Evolutionary conservation across 164 flowering plant genomes (phyloP).

Genomic region (Tetracentron sinense): DNA sequence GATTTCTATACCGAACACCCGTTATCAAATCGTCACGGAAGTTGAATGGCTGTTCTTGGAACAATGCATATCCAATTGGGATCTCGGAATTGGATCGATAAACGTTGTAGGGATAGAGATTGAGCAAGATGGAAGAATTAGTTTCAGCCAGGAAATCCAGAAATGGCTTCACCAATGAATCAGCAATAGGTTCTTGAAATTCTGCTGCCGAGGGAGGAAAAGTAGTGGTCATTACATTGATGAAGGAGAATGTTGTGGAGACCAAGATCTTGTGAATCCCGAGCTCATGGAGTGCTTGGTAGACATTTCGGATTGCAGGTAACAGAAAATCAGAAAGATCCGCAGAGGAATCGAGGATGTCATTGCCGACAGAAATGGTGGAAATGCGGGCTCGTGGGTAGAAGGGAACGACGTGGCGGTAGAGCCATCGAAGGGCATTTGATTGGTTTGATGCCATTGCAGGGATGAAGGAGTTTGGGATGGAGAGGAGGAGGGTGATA

Average conservation of each 20-base stretch:
- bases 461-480: slow-evolving; percentile 60
- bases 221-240: slow-evolving; percentile 38
- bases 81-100: slow-evolving; percentile 44
- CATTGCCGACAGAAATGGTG: slow-evolving; percentile 64
- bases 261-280: slow-evolving; percentile 57
- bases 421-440: slow-evolving; percentile 53
- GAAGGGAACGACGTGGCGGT: slow-evolving; percentile 61
- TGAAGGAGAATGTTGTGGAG: slow-evolving; percentile 72
- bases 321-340: slow-evolving; percentile 35
- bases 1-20: slow-evolving; percentile 67
- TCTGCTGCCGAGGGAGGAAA: slow-evolving; percentile 75
- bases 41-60: slow-evolving; percentile 51
- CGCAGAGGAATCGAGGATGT: slow-evolving; percentile 24
- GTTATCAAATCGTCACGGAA: slow-evolving; percentile 64
- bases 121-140: slow-evolving; percentile 67
- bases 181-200: slow-evolving; percentile 41
- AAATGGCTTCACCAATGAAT: slow-evolving; percentile 42
- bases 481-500: slow-evolving; percentile 57
- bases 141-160: slow-evolving; percentile 54
- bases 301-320: slow-evolving; percentile 58
- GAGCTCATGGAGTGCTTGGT: slow-evolving; percentile 40
- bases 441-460: slow-evolving; percentile 63
- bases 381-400: slow-evolving; percentile 62
- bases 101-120: slow-evolving; percentile 63
- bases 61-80: slow-evolving; percentile 67